Conservation (phyloP, 2,329 filamentous ascomycete species). For the Stemphylium vesicarium region DNA sequence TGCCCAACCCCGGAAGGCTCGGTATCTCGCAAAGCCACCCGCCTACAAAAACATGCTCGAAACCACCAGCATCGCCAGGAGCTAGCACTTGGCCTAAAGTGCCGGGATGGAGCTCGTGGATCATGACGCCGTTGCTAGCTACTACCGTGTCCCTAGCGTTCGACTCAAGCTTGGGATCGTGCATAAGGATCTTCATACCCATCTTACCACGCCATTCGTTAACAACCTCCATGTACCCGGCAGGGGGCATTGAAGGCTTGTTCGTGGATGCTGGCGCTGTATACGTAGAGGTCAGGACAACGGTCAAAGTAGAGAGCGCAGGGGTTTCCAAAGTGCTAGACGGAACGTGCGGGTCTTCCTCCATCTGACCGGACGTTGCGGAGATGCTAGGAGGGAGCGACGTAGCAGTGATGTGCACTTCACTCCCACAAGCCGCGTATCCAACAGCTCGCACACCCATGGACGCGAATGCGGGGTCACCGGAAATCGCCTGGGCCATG, state of each 20-base stretch:
- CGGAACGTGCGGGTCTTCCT: not conserved
- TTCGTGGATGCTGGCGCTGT: slow-evolving; percentile 8
- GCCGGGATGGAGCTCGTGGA: slow-evolving; percentile 16
- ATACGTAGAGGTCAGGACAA: too few relatives aligned
- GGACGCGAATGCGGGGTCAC: too few relatives aligned
- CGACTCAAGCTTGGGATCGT: slow-evolving; percentile 15
- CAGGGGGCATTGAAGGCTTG: slow-evolving; percentile 9
- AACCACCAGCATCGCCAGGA: slow-evolving; percentile 6
- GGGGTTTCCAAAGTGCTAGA: not conserved
- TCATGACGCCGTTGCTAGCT: slow-evolving; percentile 13
- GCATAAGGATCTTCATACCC: slow-evolving; percentile 21
- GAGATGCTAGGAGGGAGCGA: not conserved
- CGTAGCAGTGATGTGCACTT: not conserved
- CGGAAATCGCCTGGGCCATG: too few relatives aligned
- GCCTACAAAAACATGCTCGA: slow-evolving; percentile 19
- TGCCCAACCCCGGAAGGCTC: slow-evolving; percentile 7
- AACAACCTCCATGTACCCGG: slow-evolving; percentile 34
- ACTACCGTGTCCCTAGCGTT: not conserved
- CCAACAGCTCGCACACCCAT: too few relatives aligned
- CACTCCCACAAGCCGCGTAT: not conserved
- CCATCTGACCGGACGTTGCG: not conserved
- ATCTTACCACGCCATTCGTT: slow-evolving; percentile 21
- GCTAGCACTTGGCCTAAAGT: slow-evolving; percentile 18
- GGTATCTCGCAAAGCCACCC: slow-evolving; percentile 23
- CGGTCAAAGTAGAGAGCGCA: slow-evolving; percentile 3